A percentile compares a stretch with the other conserved stretches of the same genome.
phyloP scores from a whole-genome alignment of 176 grass and related monocot genomes.

The Alopecurus myosuroides region DNA sequence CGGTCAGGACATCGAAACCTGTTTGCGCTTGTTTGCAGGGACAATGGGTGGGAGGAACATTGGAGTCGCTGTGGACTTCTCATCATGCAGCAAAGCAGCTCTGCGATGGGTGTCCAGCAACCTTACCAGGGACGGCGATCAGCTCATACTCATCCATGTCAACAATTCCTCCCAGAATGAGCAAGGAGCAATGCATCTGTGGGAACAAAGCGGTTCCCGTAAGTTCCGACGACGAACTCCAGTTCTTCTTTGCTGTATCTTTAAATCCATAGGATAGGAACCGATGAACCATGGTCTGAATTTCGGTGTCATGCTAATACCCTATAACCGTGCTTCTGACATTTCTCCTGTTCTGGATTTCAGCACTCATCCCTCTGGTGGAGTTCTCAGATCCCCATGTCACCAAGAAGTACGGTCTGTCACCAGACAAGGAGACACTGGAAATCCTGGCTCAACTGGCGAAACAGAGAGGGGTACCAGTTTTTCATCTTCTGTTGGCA shows the following conservation, averaged over 20 bases:
- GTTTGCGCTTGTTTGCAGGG: slow-evolving; percentile 4
- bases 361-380: slow-evolving; percentile 64
- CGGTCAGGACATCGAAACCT: background rate
- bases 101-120: slow-evolving; percentile 65
- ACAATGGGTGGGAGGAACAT: slow-evolving; percentile 58
- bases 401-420: slow-evolving; percentile 53
- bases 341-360: background rate
- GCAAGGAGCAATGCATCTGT: slow-evolving; percentile 65
- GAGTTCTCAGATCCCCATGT: slow-evolving; percentile 59
- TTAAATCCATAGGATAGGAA: background rate
- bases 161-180: slow-evolving; percentile 47
- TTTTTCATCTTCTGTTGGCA: background rate
- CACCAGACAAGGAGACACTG: slow-evolving; percentile 59
- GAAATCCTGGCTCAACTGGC: slow-evolving; percentile 48
- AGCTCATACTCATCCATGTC: slow-evolving; percentile 62
- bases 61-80: slow-evolving; percentile 71
- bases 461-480: slow-evolving; percentile 40
- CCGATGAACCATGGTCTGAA: background rate
- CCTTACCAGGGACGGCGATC: slow-evolving; percentile 46
- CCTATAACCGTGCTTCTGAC: too few relatives aligned
- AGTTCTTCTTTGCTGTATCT: background rate
- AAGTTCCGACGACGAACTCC: background rate
- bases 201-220: slow-evolving; percentile 70
- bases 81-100: slow-evolving; percentile 66
- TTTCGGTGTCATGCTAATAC: too few relatives aligned